A percentile compares a stretch with the other conserved stretches of the same genome.
Evolutionary conservation across 2,329 filamentous ascomycete species (phyloP).

Genomic region (Pseudocercospora pini-densiflorae): DNA sequence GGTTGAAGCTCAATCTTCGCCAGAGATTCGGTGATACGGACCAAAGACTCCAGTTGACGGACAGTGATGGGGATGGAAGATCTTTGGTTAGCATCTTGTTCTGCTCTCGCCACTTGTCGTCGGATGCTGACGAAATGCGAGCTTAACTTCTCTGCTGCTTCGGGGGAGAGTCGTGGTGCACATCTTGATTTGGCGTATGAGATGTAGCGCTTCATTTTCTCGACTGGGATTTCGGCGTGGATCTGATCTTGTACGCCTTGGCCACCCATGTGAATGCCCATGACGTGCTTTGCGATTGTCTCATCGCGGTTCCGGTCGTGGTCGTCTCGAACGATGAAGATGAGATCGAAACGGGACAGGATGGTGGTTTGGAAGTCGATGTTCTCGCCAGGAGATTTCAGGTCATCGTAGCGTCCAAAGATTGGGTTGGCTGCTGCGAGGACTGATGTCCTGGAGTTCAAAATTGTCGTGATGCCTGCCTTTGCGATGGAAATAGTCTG

Average conservation of each 20-base stretch:
- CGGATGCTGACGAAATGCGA: constrained; percentile 98
- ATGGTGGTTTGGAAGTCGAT: constrained; percentile 99
- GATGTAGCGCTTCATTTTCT: constrained; percentile 97
- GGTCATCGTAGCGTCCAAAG: constrained; percentile 96
- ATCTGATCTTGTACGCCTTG: constrained; percentile 83
- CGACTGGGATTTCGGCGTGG: constrained; percentile 88
- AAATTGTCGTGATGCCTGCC: constrained; percentile 96
- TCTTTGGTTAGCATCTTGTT: constrained; percentile 85
- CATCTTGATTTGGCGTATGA: constrained; percentile 97
- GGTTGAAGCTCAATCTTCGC: constrained; percentile 88
- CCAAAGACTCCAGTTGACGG: constrained; percentile 93
- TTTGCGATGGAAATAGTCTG: constrained; percentile 99
- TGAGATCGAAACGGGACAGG: constrained; percentile 98
- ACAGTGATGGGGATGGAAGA: constrained; percentile 97
- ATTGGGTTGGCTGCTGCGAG: constrained; percentile 96
- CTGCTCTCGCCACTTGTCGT: constrained; percentile 87
- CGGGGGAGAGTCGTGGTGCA: constrained; percentile 84
- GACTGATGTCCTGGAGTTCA: constrained; percentile 94
- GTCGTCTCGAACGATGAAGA: constrained; percentile 97
- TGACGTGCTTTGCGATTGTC: constrained; percentile 93
- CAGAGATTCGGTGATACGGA: constrained; percentile 94
- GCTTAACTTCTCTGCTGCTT: constrained; percentile 93
- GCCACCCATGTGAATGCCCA: constrained; percentile 94
- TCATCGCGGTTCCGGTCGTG: constrained; percentile 90
- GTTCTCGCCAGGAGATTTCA: constrained; percentile 97